Evolutionary conservation across 768 basidiomycete genomes (phyloP).

Genomic region (Lepiota venenata): DNA sequence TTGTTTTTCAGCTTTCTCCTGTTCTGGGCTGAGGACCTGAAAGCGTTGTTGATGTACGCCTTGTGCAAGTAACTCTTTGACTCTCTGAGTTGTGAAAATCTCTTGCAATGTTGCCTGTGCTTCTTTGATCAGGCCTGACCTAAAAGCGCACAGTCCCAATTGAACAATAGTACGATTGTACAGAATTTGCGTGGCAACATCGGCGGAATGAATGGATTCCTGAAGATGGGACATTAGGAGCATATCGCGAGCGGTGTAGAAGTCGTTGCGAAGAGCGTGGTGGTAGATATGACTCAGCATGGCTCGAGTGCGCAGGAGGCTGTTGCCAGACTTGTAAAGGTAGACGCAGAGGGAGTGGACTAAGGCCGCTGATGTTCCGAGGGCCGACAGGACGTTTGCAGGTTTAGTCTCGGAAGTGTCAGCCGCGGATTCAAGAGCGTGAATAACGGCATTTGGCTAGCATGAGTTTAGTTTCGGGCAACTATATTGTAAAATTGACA

Average conservation of each 20-base stretch:
- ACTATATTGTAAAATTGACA: conserved; percentile 9
- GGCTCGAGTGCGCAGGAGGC: conserved; percentile 90
- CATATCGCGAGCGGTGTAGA: conserved; percentile 97
- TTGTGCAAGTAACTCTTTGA: conserved; percentile 96
- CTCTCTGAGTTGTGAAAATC: conserved; percentile 94
- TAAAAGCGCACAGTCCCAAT: conserved; percentile 95
- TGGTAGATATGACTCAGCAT: conserved; percentile 99
- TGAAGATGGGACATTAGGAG: conserved; percentile 98
- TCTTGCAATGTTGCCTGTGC: conserved; percentile 91
- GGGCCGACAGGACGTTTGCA: conserved; percentile 51
- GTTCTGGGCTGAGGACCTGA: conserved; percentile 85
- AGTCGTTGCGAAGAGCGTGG: conserved; percentile 94
- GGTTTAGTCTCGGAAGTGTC: conserved; percentile 59
- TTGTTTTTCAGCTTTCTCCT: conserved; percentile 95
- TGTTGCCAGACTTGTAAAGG: conserved; percentile 90
- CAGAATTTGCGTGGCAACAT: conserved; percentile 94
- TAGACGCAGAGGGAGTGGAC: conserved; percentile 88
- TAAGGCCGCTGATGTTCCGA: conserved; percentile 64
- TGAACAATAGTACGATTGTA: conserved; percentile 98
- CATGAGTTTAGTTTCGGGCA: conserved; percentile 14
- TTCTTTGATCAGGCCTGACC: conserved; percentile 91
- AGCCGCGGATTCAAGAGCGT: conserved; percentile 78
- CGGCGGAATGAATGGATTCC: conserved; percentile 93
- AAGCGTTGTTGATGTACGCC: conserved; percentile 93
- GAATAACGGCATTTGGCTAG: conserved; percentile 90